A percentile compares a stretch with the other conserved stretches of the same genome.
phyloP scores from a whole-genome alignment of 2,329 filamentous ascomycete genomes.

The Epichloe hybrida region DNA sequence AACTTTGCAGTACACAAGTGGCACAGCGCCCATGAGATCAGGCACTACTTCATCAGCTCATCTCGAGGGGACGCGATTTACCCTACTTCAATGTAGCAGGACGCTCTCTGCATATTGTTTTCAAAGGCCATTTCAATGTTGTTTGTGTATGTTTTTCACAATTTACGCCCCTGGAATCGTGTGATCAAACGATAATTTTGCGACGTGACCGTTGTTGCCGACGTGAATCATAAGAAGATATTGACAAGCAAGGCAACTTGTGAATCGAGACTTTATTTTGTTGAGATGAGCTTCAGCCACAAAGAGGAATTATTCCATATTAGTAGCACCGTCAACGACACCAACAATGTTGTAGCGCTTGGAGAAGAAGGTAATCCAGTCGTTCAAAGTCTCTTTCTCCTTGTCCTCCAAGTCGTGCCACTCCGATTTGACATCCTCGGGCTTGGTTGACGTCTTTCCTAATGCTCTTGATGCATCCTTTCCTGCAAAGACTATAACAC shows the following conservation, averaged over 20 bases:
- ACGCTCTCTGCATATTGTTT: no score
- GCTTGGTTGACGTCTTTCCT: conserved; percentile 72
- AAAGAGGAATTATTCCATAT: conserved; percentile 26
- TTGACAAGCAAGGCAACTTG: not conserved
- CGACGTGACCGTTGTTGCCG: no score
- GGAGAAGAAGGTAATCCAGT: conserved; percentile 93
- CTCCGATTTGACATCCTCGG: conserved; percentile 68
- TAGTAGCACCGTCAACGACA: conserved; percentile 45
- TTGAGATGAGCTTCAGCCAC: not conserved
- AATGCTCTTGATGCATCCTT: conserved; percentile 92
- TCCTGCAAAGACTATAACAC: conserved; percentile 68
- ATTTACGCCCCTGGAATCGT: no score
- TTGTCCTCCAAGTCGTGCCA: conserved; percentile 76
- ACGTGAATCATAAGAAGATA: no score
- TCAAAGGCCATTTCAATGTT: no score
- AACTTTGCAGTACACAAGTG: no score
- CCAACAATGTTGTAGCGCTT: conserved; percentile 93
- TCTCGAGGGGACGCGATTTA: not conserved
- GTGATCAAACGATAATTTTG: no score
- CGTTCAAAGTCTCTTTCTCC: conserved; percentile 70
- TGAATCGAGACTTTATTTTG: not conserved
- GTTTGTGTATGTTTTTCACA: no score
- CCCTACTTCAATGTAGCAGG: no score
- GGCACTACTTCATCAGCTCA: not conserved
- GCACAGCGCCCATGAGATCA: not conserved